Evolutionary conservation across 2,329 filamentous ascomycete species (phyloP).

Genomic region (Oidium heveae): DNA sequence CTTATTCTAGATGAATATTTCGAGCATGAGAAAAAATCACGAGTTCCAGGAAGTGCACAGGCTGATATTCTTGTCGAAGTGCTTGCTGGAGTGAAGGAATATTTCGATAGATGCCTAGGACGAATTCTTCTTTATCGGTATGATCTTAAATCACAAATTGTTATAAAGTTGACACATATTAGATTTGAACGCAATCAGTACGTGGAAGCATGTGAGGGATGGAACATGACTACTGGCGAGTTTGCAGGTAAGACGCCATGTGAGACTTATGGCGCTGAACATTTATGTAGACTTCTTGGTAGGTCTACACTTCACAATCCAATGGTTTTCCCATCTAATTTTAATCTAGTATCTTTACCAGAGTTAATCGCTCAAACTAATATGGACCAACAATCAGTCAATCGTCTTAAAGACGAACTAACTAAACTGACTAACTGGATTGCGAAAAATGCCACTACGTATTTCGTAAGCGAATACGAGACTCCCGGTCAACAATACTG

Average conservation of each 20-base stretch:
- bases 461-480: slow-evolving; percentile 58
- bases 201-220: slow-evolving; percentile 46
- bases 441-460: slow-evolving; percentile 39
- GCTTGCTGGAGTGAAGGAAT: slow-evolving; percentile 62
- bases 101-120: slow-evolving; percentile 77
- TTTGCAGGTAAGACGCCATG: slow-evolving; percentile 44
- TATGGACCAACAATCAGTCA: slow-evolving; percentile 83
- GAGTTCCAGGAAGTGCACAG: slow-evolving; percentile 40
- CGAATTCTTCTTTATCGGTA: slow-evolving; percentile 68
- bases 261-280: slow-evolving; percentile 82
- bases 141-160: slow-evolving; percentile 5
- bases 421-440: slow-evolving; percentile 72
- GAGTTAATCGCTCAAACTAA: slow-evolving; percentile 93
- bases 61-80: slow-evolving; percentile 78
- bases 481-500: slow-evolving; percentile 45
- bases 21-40: slow-evolving; percentile 39
- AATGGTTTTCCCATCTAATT: slow-evolving; percentile 2
- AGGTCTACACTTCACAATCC: slow-evolving; percentile 14
- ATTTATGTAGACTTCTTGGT: slow-evolving; percentile 76
- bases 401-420: slow-evolving; percentile 69
- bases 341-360: slow-evolving; percentile 48
- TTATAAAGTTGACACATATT: neutral
- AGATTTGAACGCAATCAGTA: slow-evolving; percentile 85
- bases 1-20: slow-evolving; percentile 63
- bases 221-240: slow-evolving; percentile 34